phyloP scores from a whole-genome alignment of 139 green algal genomes.

The Chlorella ohadii region DNA sequence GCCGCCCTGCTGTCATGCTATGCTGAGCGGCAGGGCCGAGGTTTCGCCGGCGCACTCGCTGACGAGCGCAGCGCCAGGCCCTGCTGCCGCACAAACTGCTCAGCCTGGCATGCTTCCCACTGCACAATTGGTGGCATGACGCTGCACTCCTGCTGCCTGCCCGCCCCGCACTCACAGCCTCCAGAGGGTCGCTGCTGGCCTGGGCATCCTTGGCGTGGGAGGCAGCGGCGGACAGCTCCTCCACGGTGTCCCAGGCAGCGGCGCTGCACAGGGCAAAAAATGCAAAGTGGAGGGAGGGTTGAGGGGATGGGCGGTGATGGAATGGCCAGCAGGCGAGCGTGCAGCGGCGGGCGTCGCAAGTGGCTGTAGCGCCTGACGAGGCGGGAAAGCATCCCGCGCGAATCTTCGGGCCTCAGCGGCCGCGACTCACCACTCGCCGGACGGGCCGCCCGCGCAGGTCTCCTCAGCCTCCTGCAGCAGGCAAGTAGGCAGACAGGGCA shows the following conservation, averaged over 20 bases:
- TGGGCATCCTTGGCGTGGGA: constrained; percentile 41
- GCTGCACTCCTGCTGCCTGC: too few relatives aligned
- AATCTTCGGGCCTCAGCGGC: too few relatives aligned
- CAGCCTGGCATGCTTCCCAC: too few relatives aligned
- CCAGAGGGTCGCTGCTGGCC: constrained; percentile 19
- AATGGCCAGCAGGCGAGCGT: too few relatives aligned
- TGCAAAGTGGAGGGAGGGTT: not conserved
- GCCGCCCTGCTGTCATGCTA: not conserved
- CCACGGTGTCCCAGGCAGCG: constrained; percentile 54
- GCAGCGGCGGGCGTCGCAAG: too few relatives aligned
- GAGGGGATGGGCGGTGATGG: not conserved
- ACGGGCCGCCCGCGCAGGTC: constrained; percentile 36
- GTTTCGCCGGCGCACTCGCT: too few relatives aligned
- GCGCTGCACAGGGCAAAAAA: constrained; percentile 33
- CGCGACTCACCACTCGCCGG: constrained; percentile 45
- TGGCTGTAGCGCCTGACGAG: too few relatives aligned
- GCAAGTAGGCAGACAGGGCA: too few relatives aligned
- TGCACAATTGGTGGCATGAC: too few relatives aligned
- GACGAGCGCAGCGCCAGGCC: too few relatives aligned
- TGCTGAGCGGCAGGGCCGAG: not conserved
- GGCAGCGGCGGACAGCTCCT: constrained; percentile 51
- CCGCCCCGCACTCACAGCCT: constrained; percentile 25
- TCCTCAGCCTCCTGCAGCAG: constrained; percentile 23
- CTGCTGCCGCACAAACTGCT: not conserved
- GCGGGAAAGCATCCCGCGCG: too few relatives aligned